Conservation (phyloP, 176 grass and related monocot genomes). For the Oryza rufipogon region DNA sequence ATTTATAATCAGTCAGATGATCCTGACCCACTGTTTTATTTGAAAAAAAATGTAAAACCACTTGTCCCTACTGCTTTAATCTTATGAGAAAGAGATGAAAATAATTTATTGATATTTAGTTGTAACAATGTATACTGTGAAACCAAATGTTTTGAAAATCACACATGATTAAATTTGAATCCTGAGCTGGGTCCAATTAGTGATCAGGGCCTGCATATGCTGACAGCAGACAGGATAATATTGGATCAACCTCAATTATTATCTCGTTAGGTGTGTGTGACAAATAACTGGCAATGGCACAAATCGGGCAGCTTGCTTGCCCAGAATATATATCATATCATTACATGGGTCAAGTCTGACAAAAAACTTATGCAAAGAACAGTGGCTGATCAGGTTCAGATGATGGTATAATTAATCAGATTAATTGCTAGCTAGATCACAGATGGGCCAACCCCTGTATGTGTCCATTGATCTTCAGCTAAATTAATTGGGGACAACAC, state of each 20-base stretch:
- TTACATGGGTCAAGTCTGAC: neutral
- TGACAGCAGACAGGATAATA: conserved; percentile 14
- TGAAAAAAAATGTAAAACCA: neutral
- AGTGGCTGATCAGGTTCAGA: neutral
- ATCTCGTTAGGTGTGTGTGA: neutral
- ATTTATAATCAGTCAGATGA: neutral
- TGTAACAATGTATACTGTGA: neutral
- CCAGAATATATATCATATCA: neutral
- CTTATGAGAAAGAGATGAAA: neutral
- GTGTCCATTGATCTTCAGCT: neutral
- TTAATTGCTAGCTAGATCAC: neutral
- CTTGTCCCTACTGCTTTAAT: neutral
- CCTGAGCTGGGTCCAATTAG: neutral
- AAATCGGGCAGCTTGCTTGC: neutral
- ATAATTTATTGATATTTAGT: neutral
- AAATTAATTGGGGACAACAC: neutral
- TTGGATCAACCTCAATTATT: conserved; percentile 28
- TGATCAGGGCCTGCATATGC: neutral
- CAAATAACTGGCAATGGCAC: neutral
- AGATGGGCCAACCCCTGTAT: neutral
- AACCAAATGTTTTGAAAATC: neutral
- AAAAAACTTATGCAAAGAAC: neutral
- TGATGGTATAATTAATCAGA: conserved; percentile 10
- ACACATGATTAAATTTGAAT: neutral
- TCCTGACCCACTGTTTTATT: too few relatives aligned